Conservation (phyloP, 768 basidiomycete species). For the Tylopilus vinaceipallidus region DNA sequence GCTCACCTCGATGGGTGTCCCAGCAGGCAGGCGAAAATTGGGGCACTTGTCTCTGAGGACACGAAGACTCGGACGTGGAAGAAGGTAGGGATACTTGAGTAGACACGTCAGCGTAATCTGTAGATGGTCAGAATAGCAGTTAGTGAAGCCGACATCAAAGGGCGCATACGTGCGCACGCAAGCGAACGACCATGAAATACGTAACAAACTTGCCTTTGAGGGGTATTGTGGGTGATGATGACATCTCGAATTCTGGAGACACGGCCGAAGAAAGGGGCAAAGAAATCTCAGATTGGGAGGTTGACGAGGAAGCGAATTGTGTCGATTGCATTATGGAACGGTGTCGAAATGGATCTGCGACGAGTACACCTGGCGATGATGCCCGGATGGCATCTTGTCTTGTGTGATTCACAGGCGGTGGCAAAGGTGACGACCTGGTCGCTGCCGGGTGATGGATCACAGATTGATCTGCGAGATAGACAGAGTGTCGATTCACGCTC, state of each 20-base stretch:
- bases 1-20: slow-evolving; percentile 10
- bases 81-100: slow-evolving; percentile 11
- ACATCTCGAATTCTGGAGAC: background rate
- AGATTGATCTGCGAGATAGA: background rate
- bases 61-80: background rate
- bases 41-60: background rate
- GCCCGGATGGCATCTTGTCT: background rate
- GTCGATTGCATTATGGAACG: background rate
- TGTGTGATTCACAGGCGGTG: background rate
- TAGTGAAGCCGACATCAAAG: background rate
- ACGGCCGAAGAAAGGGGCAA: background rate
- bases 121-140: background rate
- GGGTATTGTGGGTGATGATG: background rate
- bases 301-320: background rate
- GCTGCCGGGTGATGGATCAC: background rate
- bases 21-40: slow-evolving; percentile 10
- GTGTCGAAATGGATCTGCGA: background rate
- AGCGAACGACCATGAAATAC: background rate
- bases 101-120: slow-evolving; percentile 15
- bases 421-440: no score
- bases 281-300: background rate
- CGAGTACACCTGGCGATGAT: background rate
- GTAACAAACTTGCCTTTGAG: slow-evolving; percentile 4
- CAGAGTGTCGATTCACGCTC: background rate
- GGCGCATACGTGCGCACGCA: background rate